Percentiles rank a stretch among this genome's conserved stretches.
These are phyloP conservation scores for Lolium multiflorum DNA, from an alignment of 176 grass and related monocot species.

Conservation along the genomic window DNA sequence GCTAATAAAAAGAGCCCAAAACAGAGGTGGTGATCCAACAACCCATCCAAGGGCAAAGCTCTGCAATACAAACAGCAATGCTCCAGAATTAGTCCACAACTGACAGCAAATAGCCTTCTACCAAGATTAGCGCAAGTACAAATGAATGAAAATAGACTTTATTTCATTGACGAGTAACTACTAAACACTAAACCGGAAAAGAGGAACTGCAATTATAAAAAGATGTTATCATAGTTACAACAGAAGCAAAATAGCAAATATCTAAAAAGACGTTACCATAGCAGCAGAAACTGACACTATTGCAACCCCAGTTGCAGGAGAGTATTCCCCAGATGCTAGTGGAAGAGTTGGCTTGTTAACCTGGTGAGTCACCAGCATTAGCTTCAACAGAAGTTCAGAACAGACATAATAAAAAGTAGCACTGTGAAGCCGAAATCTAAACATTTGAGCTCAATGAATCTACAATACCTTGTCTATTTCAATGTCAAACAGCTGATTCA, in stretches of 20 bases:
- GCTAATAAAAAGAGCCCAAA: constrained; percentile 92
- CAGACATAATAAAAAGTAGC: constrained; percentile 22
- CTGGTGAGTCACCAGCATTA: constrained; percentile 49
- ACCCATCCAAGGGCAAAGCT: constrained; percentile 85
- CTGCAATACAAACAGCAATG: constrained; percentile 55
- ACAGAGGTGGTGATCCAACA: constrained; percentile 79
- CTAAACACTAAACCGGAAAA: background rate
- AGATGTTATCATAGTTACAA: background rate
- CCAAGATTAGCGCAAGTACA: background rate
- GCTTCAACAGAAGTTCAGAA: background rate
- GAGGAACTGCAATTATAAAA: background rate
- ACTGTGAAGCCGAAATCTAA: background rate
- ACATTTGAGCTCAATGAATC: background rate
- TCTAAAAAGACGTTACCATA: constrained; percentile 58
- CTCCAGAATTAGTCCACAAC: constrained; percentile 38
- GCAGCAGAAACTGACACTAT: constrained; percentile 78
- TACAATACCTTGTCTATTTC: constrained; percentile 91
- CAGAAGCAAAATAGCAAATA: background rate
- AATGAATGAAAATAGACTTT: background rate
- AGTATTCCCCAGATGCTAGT: constrained; percentile 96
- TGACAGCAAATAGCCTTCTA: constrained; percentile 8
- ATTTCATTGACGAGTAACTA: background rate
- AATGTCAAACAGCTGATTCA: constrained; percentile 96
- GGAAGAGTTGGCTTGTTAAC: constrained; percentile 98
- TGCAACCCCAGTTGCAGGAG: constrained; percentile 70